Evolutionary conservation across 2,329 filamentous ascomycete species (phyloP).

Genomic region (Elsinoe australis): DNA sequence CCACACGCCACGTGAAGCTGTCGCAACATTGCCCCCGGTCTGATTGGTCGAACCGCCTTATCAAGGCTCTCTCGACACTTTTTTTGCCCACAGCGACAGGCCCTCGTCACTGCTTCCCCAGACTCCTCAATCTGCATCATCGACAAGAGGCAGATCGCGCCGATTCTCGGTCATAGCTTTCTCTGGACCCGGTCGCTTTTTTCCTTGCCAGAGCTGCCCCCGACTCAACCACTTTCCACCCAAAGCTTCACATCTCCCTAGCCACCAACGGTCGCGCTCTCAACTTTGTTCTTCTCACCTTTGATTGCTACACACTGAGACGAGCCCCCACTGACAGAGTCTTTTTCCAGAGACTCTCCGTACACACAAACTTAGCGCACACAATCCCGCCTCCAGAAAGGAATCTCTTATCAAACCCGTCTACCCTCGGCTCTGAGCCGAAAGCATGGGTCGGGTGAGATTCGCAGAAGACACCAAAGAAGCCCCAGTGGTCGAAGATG

Average conservation of each 20-base stretch:
- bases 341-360: slow-evolving; percentile 8
- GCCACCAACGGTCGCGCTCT: slow-evolving; percentile 1
- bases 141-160: neutral
- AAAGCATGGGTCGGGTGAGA: slow-evolving; percentile 48
- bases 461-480: slow-evolving; percentile 45
- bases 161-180: slow-evolving; percentile 3
- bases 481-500: slow-evolving; percentile 44
- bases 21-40: no score
- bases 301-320: neutral
- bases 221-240: neutral
- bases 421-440: slow-evolving; percentile 41
- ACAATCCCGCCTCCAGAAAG: neutral
- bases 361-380: neutral
- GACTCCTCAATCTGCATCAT: neutral
- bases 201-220: neutral
- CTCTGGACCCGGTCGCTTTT: neutral
- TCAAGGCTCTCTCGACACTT: no score
- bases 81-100: neutral
- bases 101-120: neutral
- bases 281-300: neutral
- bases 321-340: neutral
- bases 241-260: neutral
- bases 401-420: slow-evolving; percentile 2
- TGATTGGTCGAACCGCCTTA: no score
- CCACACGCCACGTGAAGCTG: no score